phyloP scores from a whole-genome alignment of 495 filamentous ascomycete genomes.

The Penicillium subrubescens region DNA sequence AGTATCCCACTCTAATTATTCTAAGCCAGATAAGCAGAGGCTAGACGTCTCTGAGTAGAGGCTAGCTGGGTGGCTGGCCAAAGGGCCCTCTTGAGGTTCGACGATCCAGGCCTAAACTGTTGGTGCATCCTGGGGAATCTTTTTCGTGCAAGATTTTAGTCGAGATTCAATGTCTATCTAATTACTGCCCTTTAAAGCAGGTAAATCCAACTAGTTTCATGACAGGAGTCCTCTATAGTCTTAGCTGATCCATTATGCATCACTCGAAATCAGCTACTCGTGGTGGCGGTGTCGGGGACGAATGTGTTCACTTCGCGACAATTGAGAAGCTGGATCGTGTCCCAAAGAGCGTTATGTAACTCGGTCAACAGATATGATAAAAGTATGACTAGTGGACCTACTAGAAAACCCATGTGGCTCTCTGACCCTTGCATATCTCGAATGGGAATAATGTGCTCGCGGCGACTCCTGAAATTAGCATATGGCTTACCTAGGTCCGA shows the following conservation, averaged over 20 bases:
- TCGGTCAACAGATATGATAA: background rate
- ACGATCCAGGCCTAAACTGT: background rate
- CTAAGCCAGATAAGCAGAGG: slow-evolving; percentile 3
- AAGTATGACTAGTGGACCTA: background rate
- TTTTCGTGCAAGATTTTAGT: no score
- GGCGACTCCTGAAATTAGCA: slow-evolving; percentile 1
- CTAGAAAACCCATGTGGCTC: background rate
- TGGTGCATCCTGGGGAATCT: background rate
- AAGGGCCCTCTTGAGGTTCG: background rate
- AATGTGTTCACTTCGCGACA: background rate
- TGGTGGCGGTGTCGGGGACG: background rate
- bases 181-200: no score
- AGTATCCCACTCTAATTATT: background rate
- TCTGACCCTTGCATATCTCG: background rate
- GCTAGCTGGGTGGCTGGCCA: background rate
- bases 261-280: background rate
- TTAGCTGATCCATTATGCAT: background rate
- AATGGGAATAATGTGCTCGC: background rate
- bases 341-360: background rate
- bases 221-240: no score
- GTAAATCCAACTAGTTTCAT: no score
- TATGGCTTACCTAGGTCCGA: background rate
- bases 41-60: background rate
- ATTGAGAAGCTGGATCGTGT: background rate
- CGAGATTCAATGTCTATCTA: no score